Evolutionary conservation across 805 yeast genomes (phyloP), one percentile per base, ranked within the genome.

Genomic region (Barnettozyma wickerhamii): DNA sequence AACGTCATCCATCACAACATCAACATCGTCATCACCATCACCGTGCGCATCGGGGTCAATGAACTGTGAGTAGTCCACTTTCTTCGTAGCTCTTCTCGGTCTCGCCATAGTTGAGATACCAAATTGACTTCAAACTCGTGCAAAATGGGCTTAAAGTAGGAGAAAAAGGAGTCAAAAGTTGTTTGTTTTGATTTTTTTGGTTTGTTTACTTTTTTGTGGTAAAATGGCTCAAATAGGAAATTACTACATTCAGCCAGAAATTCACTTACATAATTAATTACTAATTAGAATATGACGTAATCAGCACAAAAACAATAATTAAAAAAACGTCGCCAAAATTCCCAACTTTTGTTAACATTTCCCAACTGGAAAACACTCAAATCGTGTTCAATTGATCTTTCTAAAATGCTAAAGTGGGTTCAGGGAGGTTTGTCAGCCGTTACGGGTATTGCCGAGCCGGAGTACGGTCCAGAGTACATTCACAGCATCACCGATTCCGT

Each of bases 371-470:
- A n/a, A n/a, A n/a, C n/a, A n/a, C n/a, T n/a, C n/a, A n/a, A n/a
- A n/a, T n/a, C n/a, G n/a, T n/a, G n/a, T n/a, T n/a, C n/a, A n/a
- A n/a, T n/a, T n/a, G n/a, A n/a, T n/a, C n/a, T n/a, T 21, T 29
- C 19, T 33, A 46, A 34, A 30, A 82, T 83, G 90, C 66, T 83
- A 39, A 82, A 79, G 75, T 84, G 89, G 89, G 84, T 84, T 45
- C 90, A 84, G 68, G 82, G 88, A 47, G 76, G 89, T 51, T 71
- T 85, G 40, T 86, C 97, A n/a, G 93, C 95, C 6, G 93, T 89
- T 34, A 91, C 97, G 6, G 99, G 99, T 41, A 78, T 95, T 10
- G 96, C 96, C 2, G 99, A 93, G 63, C 99, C 99, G 19, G 95
- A 84, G 59, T 93, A 93, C 56, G 99, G 99, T 39, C 75, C 83